These are phyloP conservation scores for Zygnema circumcarinatum DNA, from an alignment of 139 green algal genomes.

Conservation along the genomic window DNA sequence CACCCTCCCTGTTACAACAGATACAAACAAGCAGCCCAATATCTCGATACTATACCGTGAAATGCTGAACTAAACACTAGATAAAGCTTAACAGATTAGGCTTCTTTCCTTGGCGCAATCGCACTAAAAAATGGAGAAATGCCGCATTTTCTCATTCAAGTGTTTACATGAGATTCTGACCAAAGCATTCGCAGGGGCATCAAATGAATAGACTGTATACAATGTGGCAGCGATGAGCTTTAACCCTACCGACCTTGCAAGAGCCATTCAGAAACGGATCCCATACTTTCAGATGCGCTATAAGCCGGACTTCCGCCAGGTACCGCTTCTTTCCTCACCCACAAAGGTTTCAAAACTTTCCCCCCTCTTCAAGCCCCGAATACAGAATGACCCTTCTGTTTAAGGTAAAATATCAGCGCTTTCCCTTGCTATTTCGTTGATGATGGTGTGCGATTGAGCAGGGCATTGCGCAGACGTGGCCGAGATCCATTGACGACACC, in stretches of 20 bases:
- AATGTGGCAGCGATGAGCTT: conserved; percentile 73
- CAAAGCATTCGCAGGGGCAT: too few species aligned
- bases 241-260: conserved; percentile 69
- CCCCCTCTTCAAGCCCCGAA: not conserved
- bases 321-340: too few species aligned
- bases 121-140: too few species aligned
- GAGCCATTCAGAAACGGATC: conserved; percentile 55
- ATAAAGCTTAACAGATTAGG: too few species aligned
- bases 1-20: too few species aligned
- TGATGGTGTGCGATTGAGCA: too few species aligned
- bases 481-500: conserved; percentile 71
- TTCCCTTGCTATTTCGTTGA: not conserved
- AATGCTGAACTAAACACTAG: too few species aligned
- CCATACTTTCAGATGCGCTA: conserved; percentile 58
- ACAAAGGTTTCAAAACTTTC: not conserved
- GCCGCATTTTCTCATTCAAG: too few species aligned
- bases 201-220: conserved; percentile 70
- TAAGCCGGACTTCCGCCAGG: conserved; percentile 56
- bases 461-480: conserved; percentile 73
- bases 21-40: too few species aligned
- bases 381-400: not conserved
- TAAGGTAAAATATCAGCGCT: not conserved
- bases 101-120: too few species aligned
- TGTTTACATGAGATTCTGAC: too few species aligned
- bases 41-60: too few species aligned